These are phyloP conservation scores for Diaporthe nobilis DNA, from an alignment of 2,329 filamentous ascomycete genomes.

Conservation along the genomic window DNA sequence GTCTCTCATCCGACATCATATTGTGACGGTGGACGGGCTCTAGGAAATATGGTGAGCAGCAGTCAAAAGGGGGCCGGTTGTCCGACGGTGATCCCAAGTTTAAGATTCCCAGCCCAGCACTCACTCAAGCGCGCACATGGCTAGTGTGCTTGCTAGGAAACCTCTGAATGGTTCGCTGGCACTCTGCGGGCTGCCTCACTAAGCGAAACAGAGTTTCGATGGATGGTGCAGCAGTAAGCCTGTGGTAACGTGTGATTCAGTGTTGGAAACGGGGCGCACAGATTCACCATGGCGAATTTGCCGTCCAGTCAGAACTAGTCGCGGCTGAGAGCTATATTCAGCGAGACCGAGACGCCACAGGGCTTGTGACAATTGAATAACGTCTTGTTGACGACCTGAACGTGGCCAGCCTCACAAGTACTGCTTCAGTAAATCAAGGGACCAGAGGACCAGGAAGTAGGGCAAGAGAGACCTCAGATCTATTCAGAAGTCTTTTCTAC, in stretches of 20 bases:
- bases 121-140: background rate
- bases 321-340: background rate
- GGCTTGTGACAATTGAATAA: background rate
- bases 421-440: background rate
- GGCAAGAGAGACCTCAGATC: background rate
- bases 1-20: constrained; percentile 17
- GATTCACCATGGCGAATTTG: background rate
- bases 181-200: background rate
- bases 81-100: background rate
- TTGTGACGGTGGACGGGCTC: constrained; percentile 21
- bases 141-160: background rate
- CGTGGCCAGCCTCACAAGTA: background rate
- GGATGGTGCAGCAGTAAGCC: background rate
- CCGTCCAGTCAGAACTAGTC: background rate
- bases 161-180: background rate
- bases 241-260: constrained; percentile 24
- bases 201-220: constrained; percentile 24
- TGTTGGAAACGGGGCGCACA: background rate
- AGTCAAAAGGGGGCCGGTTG: background rate
- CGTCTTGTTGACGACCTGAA: background rate
- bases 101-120: background rate
- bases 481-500: constrained; percentile 36
- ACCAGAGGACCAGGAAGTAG: background rate
- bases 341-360: background rate
- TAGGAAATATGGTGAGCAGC: background rate